Evolutionary conservation across 2,329 filamentous ascomycete species (phyloP), one percentile per base, ranked within the genome.

Genomic region (Colletotrichum coccodes): DNA sequence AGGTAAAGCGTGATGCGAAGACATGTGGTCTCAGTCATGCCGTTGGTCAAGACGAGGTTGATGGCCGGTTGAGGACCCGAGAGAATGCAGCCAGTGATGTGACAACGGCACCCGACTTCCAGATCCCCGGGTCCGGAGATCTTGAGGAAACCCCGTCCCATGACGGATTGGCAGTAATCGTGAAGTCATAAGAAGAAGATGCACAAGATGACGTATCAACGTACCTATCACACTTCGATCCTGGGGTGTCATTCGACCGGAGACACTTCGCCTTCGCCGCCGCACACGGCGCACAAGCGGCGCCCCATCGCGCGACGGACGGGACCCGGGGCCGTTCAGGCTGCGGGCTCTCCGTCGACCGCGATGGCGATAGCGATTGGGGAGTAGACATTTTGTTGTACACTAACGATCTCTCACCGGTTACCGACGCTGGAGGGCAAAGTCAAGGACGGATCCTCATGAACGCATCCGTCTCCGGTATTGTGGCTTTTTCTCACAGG

Each of bases 201-300:
- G 21, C 3, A 44, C n/a, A 21, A 16, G 2, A 36, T 11, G 28
- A 30, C 12, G 18, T n/a, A 7, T 16, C 36, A 11, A 59, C 49
- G 52, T 52, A 83, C 81, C 81, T 79, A 65, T 86, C 84, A 66
- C 84, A 86, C 70, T 84, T 86, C 21, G 81, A 72, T 1, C 78
- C 79, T 0, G 75, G 71, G 3, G 72, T 4, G 75, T 71, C 42
- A 63, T 80, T 81, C 7, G 82, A 79, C 9, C 84, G 81, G 50
- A 86, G 79, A 68, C 85, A 86, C 70, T 86, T 86, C 8, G 84
- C 84, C 71, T 86, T 86, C 36, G 85, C 83, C 14, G 80, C 77
- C 7, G 85, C 83, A 71, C 85, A 86, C 1, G 83, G 77, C 6
- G 82, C 78, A 57, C 84, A 86, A 1, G 84, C 84, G 4, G 83